These are phyloP conservation scores for Cystobasidiaceae sp. DNA, from an alignment of 1,284 basidiomycete genomes.

Conservation along the genomic window DNA sequence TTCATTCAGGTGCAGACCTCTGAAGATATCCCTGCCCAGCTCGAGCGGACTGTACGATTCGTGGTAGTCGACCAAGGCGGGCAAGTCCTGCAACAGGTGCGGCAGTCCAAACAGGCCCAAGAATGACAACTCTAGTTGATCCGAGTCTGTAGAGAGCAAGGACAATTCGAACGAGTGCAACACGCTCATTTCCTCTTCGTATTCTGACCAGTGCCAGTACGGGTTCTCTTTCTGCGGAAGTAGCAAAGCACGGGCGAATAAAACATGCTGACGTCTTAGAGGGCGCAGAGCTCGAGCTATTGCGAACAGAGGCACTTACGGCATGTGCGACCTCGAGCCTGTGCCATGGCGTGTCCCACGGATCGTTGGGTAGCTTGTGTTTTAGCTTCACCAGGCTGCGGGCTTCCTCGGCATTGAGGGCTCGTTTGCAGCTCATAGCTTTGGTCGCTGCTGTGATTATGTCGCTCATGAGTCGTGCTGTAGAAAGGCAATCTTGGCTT, in stretches of 20 bases:
- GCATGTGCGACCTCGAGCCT: background rate
- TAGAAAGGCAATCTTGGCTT: background rate
- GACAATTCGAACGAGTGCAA: too few relatives aligned
- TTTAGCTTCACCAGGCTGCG: background rate
- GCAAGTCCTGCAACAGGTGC: background rate
- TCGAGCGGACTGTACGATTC: background rate
- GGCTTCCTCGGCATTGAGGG: background rate
- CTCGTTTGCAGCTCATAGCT: background rate
- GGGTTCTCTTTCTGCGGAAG: too few relatives aligned
- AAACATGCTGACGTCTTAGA: too few relatives aligned
- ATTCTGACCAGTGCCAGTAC: too few relatives aligned
- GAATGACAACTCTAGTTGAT: background rate
- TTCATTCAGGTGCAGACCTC: background rate
- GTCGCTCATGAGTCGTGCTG: background rate
- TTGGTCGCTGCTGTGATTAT: too few relatives aligned
- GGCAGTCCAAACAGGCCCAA: background rate
- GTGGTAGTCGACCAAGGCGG: background rate
- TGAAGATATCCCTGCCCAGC: background rate
- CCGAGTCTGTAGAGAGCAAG: too few relatives aligned
- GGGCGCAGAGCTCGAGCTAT: too few relatives aligned
- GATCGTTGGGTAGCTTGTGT: background rate
- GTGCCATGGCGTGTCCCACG: background rate
- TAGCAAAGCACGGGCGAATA: too few relatives aligned
- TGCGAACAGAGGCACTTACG: background rate
- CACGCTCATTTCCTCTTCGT: too few relatives aligned